Conservation (phyloP, 768 basidiomycete genomes). For the Neoboletus magnificus region DNA sequence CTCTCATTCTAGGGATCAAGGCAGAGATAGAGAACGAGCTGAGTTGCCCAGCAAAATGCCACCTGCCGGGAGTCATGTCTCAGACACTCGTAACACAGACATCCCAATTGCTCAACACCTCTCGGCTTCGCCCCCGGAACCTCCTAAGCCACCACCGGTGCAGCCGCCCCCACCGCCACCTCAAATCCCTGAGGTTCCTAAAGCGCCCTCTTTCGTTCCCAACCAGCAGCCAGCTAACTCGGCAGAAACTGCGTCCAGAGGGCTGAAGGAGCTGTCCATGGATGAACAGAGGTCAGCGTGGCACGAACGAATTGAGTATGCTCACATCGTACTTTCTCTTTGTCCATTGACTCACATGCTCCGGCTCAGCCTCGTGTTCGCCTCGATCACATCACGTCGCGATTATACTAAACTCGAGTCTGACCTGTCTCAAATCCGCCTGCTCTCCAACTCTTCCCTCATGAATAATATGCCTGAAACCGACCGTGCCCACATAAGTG, state of each 20-base stretch:
- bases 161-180: constrained; percentile 23
- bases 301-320: constrained; percentile 42
- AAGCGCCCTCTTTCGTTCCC: constrained; percentile 18
- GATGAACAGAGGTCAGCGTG: constrained; percentile 39
- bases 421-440: constrained; percentile 29
- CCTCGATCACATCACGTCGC: constrained; percentile 32
- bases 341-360: background rate
- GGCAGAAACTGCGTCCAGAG: background rate
- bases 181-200: constrained; percentile 16
- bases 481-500: constrained; percentile 20
- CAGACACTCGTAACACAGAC: background rate
- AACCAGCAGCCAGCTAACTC: constrained; percentile 6
- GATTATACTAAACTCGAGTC: constrained; percentile 32
- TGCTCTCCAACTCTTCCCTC: constrained; percentile 25
- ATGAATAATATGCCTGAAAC: constrained; percentile 24
- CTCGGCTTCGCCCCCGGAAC: constrained; percentile 10
- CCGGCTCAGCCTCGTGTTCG: constrained; percentile 34
- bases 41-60: background rate
- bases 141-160: constrained; percentile 11
- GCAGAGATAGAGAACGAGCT: constrained; percentile 2
- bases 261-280: constrained; percentile 24
- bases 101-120: background rate
- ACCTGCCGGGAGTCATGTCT: background rate
- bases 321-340: background rate
- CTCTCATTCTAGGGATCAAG: constrained; percentile 12